A percentile compares a stretch with the other conserved stretches of the same genome.
Evolutionary conservation across 2,329 filamentous ascomycete genomes (phyloP).

Genomic region (Botrytis tulipae): DNA sequence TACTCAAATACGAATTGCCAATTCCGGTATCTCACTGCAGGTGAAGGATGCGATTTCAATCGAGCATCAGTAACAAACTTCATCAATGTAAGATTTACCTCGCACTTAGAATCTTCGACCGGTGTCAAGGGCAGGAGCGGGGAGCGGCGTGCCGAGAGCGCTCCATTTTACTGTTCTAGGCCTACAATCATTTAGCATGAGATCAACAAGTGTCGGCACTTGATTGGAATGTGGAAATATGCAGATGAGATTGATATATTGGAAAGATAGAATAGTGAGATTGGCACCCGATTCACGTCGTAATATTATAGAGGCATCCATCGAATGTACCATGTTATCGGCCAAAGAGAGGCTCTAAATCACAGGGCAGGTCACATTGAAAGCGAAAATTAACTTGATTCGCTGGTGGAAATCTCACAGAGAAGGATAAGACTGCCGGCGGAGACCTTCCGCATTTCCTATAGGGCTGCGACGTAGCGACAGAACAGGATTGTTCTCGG

Average conservation of each 20-base stretch:
- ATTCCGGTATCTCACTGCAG: background rate
- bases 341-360: background rate
- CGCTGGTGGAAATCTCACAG: background rate
- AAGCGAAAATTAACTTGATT: background rate
- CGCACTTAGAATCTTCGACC: background rate
- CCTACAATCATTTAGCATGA: background rate
- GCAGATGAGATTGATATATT: background rate
- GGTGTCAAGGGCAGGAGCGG: background rate
- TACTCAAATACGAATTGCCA: background rate
- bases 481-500: background rate
- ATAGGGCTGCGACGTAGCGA: constrained; percentile 6
- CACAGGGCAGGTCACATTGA: background rate
- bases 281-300: background rate
- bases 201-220: constrained; percentile 4
- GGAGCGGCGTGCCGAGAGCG: background rate
- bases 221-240: background rate
- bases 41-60: too few species aligned
- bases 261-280: background rate
- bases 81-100: background rate
- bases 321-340: background rate
- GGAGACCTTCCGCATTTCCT: background rate
- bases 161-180: background rate
- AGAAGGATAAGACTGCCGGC: background rate
- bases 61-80: background rate
- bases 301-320: background rate